These are phyloP conservation scores for Aspergillus pseudoviridinutans DNA, from an alignment of 2,329 filamentous ascomycete genomes.

Conservation along the genomic window DNA sequence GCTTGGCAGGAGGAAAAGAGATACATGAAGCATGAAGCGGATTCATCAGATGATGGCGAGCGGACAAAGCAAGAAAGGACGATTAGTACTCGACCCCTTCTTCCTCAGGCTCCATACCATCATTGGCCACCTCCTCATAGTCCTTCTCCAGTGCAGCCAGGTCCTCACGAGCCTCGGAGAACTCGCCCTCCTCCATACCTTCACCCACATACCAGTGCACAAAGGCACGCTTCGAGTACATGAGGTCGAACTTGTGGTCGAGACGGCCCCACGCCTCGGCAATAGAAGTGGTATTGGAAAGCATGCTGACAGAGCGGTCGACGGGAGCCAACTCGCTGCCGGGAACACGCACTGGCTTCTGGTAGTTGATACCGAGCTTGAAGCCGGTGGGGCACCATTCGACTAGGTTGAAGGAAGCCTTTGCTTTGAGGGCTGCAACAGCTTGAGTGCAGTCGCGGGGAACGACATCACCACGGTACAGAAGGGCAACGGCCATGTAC, in stretches of 20 bases:
- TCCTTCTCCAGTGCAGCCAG: conserved; percentile 81
- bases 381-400: conserved; percentile 68
- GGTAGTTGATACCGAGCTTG: conserved; percentile 66
- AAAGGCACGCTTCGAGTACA: conserved; percentile 67
- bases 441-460: conserved; percentile 59
- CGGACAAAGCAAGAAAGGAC: neutral
- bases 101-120: conserved; percentile 63
- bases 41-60: conserved; percentile 8
- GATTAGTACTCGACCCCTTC: conserved; percentile 37
- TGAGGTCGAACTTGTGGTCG: conserved; percentile 66
- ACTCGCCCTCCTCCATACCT: conserved; percentile 90
- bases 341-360: conserved; percentile 53
- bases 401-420: conserved; percentile 61
- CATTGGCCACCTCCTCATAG: conserved; percentile 78
- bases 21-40: conserved; percentile 17
- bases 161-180: conserved; percentile 82
- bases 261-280: conserved; percentile 62
- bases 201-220: conserved; percentile 79
- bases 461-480: conserved; percentile 64
- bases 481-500: conserved; percentile 64
- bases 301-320: conserved; percentile 57
- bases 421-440: conserved; percentile 60
- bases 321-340: conserved; percentile 52
- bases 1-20: conserved; percentile 10
- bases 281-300: conserved; percentile 65